Conservation (phyloP, 2,329 filamentous ascomycete genomes). For the Ascochyta koolunga region DNA sequence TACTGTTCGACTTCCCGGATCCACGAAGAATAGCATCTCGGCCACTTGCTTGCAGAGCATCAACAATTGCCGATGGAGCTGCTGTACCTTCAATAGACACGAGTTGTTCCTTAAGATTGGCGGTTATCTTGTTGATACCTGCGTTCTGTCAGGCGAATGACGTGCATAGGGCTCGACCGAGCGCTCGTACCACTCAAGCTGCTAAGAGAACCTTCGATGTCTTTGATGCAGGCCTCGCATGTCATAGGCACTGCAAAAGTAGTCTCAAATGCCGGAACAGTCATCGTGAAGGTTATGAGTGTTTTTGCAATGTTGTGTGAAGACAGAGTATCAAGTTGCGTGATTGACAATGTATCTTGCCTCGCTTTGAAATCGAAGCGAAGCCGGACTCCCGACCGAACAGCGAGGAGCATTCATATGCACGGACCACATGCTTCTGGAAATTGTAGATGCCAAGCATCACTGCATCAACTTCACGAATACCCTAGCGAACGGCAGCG, state of each 20-base stretch:
- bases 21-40: conserved; percentile 93
- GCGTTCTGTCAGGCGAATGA: conserved; percentile 31
- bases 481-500: conserved; percentile 11
- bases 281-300: conserved; percentile 27
- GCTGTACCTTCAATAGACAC: conserved; percentile 88
- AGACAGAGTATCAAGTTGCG: neutral
- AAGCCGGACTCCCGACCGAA: conserved; percentile 10
- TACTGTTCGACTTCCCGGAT: conserved; percentile 83
- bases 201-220: conserved; percentile 79
- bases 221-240: conserved; percentile 87
- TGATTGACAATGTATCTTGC: conserved; percentile 20
- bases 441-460: conserved; percentile 15
- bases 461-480: conserved; percentile 14
- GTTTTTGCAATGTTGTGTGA: neutral
- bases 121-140: conserved; percentile 84
- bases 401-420: neutral
- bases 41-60: conserved; percentile 86
- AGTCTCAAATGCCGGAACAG: conserved; percentile 64
- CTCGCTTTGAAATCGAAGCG: conserved; percentile 42
- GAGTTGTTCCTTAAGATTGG: conserved; percentile 80
- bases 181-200: conserved; percentile 66
- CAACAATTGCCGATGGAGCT: conserved; percentile 86
- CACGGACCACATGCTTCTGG: neutral
- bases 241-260: conserved; percentile 94
- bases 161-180: conserved; percentile 22